A percentile compares a stretch with the other conserved stretches of the same genome.
Conservation (phyloP, 2,329 filamentous ascomycete genomes). For the Ilyonectria robusta region DNA sequence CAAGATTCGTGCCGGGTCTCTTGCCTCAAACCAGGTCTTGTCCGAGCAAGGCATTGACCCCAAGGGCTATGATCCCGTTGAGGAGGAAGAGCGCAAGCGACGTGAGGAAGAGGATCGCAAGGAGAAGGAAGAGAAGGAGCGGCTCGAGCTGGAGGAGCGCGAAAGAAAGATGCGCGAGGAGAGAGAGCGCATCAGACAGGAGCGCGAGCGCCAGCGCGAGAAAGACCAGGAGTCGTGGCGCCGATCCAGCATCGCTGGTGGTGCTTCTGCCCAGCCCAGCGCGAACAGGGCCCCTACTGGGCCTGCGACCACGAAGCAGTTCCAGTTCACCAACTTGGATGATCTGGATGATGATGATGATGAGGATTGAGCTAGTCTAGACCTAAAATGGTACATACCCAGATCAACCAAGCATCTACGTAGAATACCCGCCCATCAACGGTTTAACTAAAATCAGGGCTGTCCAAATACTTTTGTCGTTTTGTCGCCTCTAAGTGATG, state of each 20-base stretch:
- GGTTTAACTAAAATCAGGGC: background rate
- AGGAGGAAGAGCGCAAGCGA: constrained; percentile 65
- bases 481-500: constrained; percentile 26
- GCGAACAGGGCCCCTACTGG: constrained; percentile 43
- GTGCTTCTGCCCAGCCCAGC: constrained; percentile 43
- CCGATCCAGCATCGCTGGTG: constrained; percentile 53
- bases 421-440: background rate
- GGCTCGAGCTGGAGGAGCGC: constrained; percentile 61
- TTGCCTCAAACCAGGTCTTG: constrained; percentile 75
- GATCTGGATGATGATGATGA: constrained; percentile 67
- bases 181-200: constrained; percentile 55
- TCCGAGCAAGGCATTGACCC: constrained; percentile 74
- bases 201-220: constrained; percentile 60
- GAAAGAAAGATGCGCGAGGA: constrained; percentile 59
- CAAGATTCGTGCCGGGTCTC: constrained; percentile 76
- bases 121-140: constrained; percentile 62
- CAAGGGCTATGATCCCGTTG: constrained; percentile 70
- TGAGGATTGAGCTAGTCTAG: constrained; percentile 48
- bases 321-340: constrained; percentile 68
- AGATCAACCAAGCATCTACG: background rate
- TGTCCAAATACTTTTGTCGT: constrained; percentile 14
- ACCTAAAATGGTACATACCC: constrained; percentile 9
- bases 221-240: constrained; percentile 60
- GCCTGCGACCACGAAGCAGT: constrained; percentile 64
- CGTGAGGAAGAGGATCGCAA: constrained; percentile 66